phyloP scores from a whole-genome alignment of 164 flowering plant species.

The Warburgia ugandensis region DNA sequence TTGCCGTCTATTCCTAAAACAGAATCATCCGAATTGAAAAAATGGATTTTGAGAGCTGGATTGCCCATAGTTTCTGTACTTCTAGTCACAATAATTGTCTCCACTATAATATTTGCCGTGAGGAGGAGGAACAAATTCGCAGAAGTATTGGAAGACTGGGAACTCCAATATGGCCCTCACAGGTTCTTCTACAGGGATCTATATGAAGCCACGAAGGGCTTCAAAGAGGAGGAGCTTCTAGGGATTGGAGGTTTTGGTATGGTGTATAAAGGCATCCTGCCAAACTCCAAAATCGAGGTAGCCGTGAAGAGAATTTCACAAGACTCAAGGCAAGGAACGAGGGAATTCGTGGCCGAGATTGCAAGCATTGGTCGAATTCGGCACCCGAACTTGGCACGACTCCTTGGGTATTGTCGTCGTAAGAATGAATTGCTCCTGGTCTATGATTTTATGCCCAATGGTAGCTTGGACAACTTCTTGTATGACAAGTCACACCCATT shows the following conservation, averaged over 20 bases:
- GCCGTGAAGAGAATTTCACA: slow-evolving; percentile 69
- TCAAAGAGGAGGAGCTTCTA: slow-evolving; percentile 46
- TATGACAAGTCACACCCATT: slow-evolving; percentile 29
- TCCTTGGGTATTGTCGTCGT: slow-evolving; percentile 64
- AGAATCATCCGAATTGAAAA: neutral
- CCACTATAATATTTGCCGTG: slow-evolving; percentile 8
- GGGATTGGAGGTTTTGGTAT: slow-evolving; percentile 75
- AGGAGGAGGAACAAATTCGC: slow-evolving; percentile 28
- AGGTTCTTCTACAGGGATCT: slow-evolving; percentile 55
- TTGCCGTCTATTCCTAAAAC: slow-evolving; percentile 9
- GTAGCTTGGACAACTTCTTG: slow-evolving; percentile 64
- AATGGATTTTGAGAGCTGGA: slow-evolving; percentile 3
- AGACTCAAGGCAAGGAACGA: slow-evolving; percentile 51
- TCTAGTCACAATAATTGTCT: slow-evolving; percentile 3
- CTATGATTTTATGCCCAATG: slow-evolving; percentile 72
- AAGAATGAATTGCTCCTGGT: slow-evolving; percentile 53
- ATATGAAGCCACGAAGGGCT: slow-evolving; percentile 57
- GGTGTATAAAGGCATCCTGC: slow-evolving; percentile 64
- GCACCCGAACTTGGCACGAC: slow-evolving; percentile 62
- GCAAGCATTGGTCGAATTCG: slow-evolving; percentile 58
- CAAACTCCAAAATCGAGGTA: slow-evolving; percentile 25
- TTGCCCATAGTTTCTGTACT: neutral
- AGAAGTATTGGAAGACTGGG: slow-evolving; percentile 64
- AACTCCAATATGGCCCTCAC: slow-evolving; percentile 59
- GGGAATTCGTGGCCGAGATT: slow-evolving; percentile 63